Evolutionary conservation across 208 protist species (phyloP), one percentile per base, ranked within the genome.

Genomic region (Cochliopodium minus): DNA sequence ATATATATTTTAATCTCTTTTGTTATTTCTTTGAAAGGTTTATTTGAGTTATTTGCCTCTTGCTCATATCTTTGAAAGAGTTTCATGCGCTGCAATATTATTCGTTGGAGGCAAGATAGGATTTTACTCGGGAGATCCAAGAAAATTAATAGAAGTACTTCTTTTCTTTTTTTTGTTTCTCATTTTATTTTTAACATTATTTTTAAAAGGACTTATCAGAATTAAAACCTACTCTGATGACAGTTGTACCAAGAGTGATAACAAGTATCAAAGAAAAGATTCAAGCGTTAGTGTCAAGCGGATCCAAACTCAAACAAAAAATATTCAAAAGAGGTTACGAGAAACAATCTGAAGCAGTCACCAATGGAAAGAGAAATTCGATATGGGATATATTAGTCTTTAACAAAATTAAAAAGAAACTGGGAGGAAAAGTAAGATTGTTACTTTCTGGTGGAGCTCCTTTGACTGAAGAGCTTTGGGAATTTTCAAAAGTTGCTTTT

Each of bases 281-380:
- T 9, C 46, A 79, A 61, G 40, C 35, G 7, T 71, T 67, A 55
- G 57, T 86, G n/a, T 52, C 64, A 22, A 57, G 59, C 46, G 56
- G 39, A 0, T 71, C 71, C 10, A 69, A 65, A 40, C 47, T 65
- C 3, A 59, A 69, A 50, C 62, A 72, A 32, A 30, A 68, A 11
- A 38, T 88, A 4, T 87, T 86, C 52, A 70, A 84, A 20, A 50
- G 55, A 10, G 74, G 62, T 32, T 81, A 80, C 53, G 66, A 81
- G 57, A 59, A 46, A 17, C 67, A 74, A 9, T 65, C 64, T 30
- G 53, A 67, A 34, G 75, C 79, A 4, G 30, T 88, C 11, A 64
- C 52, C 11, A 66, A 71, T 9, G 75, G 75, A 4, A 53, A 72
- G 23, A 77, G 83, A 25, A 84, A 80, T 10, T 78, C 82, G 15